These are phyloP conservation scores for Diaporthe destruens DNA, from an alignment of 2,329 filamentous ascomycete genomes.

Conservation along the genomic window DNA sequence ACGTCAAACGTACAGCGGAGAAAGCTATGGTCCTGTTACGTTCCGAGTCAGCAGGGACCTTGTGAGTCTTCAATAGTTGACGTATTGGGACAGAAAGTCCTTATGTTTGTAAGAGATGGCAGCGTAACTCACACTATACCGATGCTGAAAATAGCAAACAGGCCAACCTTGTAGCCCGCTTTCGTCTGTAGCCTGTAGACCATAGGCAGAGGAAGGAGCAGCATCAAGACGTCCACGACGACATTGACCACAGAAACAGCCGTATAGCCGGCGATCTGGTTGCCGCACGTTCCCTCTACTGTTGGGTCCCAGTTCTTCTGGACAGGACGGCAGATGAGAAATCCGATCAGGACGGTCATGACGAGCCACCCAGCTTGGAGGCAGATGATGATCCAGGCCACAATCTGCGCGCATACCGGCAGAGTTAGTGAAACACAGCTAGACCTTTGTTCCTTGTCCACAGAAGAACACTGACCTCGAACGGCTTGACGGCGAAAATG, in stretches of 20 bases:
- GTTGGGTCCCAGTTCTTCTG: slow-evolving; percentile 46
- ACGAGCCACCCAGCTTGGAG: slow-evolving; percentile 38
- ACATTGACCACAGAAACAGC: slow-evolving; percentile 56
- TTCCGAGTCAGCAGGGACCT: background rate
- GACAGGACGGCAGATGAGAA: slow-evolving; percentile 48
- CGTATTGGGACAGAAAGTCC: background rate
- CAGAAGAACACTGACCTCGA: slow-evolving; percentile 19
- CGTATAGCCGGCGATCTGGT: slow-evolving; percentile 54
- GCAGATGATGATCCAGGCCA: slow-evolving; percentile 33
- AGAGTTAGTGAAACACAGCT: background rate
- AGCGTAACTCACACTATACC: slow-evolving; percentile 46
- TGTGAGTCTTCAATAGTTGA: background rate
- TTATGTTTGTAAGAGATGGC: no score
- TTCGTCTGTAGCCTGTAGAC: slow-evolving; percentile 53
- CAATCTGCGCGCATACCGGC: background rate
- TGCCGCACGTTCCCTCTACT: slow-evolving; percentile 51
- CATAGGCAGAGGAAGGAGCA: slow-evolving; percentile 53
- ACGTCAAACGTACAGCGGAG: slow-evolving; percentile 44
- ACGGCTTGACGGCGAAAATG: slow-evolving; percentile 35
- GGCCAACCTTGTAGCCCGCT: slow-evolving; percentile 47
- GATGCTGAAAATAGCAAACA: slow-evolving; percentile 48
- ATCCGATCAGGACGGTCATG: slow-evolving; percentile 38
- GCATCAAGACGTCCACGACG: slow-evolving; percentile 54
- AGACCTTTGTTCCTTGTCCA: background rate
- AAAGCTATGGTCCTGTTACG: slow-evolving; percentile 50